A percentile compares a stretch with the other conserved stretches of the same genome.
Conservation (phyloP, 208 protist species). For the Strigomonas galati region DNA sequence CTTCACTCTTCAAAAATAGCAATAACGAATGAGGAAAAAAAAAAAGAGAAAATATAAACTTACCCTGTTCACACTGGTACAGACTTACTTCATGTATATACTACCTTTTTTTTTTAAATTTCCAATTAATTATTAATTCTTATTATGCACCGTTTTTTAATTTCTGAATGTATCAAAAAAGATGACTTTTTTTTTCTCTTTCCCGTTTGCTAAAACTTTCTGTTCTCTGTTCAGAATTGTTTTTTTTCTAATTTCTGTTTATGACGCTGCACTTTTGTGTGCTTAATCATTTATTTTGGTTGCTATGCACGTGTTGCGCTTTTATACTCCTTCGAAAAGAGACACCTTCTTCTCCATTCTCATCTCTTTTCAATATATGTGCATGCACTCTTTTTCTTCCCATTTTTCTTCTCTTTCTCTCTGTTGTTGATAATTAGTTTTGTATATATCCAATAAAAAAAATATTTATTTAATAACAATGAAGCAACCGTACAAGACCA, state of each 20-base stretch:
- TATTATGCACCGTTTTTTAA: conserved; percentile 11
- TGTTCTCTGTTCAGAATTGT: not conserved
- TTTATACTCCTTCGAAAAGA: not conserved
- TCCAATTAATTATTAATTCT: conserved; percentile 1
- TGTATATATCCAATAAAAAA: no score
- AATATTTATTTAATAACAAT: conserved; percentile 17
- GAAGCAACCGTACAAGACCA: conserved; percentile 72
- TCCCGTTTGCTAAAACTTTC: no score
- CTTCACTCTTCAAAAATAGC: not conserved
- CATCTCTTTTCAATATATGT: not conserved
- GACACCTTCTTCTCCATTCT: not conserved
- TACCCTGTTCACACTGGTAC: no score
- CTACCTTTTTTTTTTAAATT: no score
- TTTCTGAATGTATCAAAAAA: not conserved
- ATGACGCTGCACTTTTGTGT: no score
- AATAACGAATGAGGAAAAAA: not conserved
- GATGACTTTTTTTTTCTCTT: not conserved
- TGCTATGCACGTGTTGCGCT: not conserved
- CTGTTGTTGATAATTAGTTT: no score
- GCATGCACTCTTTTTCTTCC: not conserved
- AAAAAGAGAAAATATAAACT: no score
- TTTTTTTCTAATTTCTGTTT: no score
- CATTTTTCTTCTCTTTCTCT: no score
- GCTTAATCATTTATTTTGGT: not conserved
- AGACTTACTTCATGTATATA: no score